Conservation (phyloP, 257 asterid species). For the Penstemon newberryi region DNA sequence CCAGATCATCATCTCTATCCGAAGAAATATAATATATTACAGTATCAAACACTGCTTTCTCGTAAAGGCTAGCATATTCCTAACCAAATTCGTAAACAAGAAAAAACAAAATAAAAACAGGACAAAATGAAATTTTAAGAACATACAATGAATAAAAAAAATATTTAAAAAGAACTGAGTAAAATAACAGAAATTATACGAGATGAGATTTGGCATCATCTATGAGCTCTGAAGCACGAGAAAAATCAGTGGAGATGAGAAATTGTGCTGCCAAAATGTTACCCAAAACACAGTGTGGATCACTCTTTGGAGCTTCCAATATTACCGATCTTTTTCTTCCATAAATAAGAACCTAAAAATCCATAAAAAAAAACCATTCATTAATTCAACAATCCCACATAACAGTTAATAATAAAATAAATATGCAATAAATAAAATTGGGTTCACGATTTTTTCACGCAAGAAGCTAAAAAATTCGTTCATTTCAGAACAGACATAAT, state of each 20-base stretch:
- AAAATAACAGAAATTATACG: constrained; percentile 37
- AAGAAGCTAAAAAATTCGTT: constrained; percentile 1
- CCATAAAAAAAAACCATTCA: not conserved
- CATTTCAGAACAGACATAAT: not conserved
- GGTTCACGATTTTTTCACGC: constrained; percentile 1
- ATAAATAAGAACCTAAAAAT: constrained; percentile 67
- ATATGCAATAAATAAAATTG: not conserved
- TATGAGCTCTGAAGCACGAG: constrained; percentile 48
- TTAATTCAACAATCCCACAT: constrained; percentile 1
- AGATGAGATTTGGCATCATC: constrained; percentile 72
- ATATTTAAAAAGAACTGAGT: not conserved
- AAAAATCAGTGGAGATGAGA: constrained; percentile 52
- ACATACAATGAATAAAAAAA: not conserved
- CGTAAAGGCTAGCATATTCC: constrained; percentile 72
- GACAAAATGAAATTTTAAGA: constrained; percentile 6
- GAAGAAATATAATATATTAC: constrained; percentile 56
- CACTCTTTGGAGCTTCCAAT: constrained; percentile 78
- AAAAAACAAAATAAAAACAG: constrained; percentile 1
- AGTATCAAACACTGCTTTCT: constrained; percentile 66
- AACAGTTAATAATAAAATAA: constrained; percentile 18
- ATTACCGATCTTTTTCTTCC: constrained; percentile 84
- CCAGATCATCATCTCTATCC: constrained; percentile 77
- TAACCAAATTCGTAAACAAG: constrained; percentile 31
- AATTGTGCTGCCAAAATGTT: constrained; percentile 82
- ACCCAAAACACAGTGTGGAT: constrained; percentile 83